Evolutionary conservation across 192 early-diverging fungal species (phyloP).

Genomic region (Coemansia sp.): DNA sequence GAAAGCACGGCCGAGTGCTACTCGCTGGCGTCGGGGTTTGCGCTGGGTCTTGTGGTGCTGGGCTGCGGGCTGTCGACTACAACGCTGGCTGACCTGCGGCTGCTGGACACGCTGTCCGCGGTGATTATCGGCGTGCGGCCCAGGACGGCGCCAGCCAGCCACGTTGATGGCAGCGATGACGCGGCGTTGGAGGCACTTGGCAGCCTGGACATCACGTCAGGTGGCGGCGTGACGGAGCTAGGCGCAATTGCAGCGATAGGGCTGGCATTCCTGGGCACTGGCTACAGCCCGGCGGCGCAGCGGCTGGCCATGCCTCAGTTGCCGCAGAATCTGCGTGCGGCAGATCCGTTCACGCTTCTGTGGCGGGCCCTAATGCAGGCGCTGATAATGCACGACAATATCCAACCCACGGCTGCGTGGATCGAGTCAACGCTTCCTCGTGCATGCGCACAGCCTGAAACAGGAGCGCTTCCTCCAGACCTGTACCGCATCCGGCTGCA

Average conservation of each 20-base stretch:
- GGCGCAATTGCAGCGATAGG: slow-evolving; percentile 79
- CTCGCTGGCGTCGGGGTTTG: slow-evolving; percentile 78
- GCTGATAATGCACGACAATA: slow-evolving; percentile 75
- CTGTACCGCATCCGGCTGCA: slow-evolving; percentile 31
- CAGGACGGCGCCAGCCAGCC: background rate
- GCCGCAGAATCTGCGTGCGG: slow-evolving; percentile 58
- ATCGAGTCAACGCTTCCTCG: slow-evolving; percentile 42
- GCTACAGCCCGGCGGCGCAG: slow-evolving; percentile 63
- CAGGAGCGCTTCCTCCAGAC: slow-evolving; percentile 8
- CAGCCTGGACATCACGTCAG: slow-evolving; percentile 4
- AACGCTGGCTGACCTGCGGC: slow-evolving; percentile 56
- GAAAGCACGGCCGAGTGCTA: slow-evolving; percentile 63
- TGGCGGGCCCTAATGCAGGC: slow-evolving; percentile 65
- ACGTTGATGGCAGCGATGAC: background rate
- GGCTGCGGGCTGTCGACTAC: slow-evolving; percentile 58
- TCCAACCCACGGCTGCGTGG: slow-evolving; percentile 66
- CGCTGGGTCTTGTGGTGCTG: slow-evolving; percentile 78
- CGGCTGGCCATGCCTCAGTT: slow-evolving; percentile 64
- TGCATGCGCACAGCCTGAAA: background rate
- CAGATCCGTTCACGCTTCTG: slow-evolving; percentile 71
- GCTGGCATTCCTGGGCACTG: slow-evolving; percentile 80
- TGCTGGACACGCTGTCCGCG: slow-evolving; percentile 59
- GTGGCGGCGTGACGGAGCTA: slow-evolving; percentile 20
- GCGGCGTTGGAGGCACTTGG: slow-evolving; percentile 11
- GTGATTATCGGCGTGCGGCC: slow-evolving; percentile 14